phyloP scores from a whole-genome alignment of 73 alveolate genomes.

The Stentor roeselii region DNA sequence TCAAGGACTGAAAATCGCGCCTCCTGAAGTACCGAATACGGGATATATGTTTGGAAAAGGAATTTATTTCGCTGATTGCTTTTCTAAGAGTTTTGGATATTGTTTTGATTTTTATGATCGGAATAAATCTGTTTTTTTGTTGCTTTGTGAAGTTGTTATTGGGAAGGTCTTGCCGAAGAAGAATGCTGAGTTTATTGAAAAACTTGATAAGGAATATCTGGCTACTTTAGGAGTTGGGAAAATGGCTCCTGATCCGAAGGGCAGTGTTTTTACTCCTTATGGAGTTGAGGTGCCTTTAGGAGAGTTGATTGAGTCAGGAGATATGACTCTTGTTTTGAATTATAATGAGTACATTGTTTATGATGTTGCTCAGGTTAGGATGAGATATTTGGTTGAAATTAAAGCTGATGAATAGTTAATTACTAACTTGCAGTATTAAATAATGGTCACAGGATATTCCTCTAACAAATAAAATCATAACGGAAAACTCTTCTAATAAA shows the following conservation, averaged over 20 bases:
- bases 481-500: no score
- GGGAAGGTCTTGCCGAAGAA: slow-evolving; percentile 70
- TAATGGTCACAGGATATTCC: no score
- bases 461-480: no score
- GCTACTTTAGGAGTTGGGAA: slow-evolving; percentile 68
- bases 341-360: slow-evolving; percentile 86
- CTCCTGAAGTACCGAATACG: slow-evolving; percentile 84
- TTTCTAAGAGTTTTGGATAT: slow-evolving; percentile 66
- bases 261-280: slow-evolving; percentile 70
- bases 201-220: slow-evolving; percentile 54
- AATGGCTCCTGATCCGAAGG: slow-evolving; percentile 81
- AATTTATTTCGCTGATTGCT: slow-evolving; percentile 89
- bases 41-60: slow-evolving; percentile 94
- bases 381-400: slow-evolving; percentile 66
- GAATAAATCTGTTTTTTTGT: slow-evolving; percentile 47
- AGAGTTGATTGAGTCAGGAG: slow-evolving; percentile 15
- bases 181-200: slow-evolving; percentile 42
- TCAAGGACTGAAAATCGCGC: slow-evolving; percentile 87
- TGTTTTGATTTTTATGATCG: slow-evolving; percentile 38
- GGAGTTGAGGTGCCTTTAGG: slow-evolving; percentile 91
- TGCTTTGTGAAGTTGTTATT: slow-evolving; percentile 93
- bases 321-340: slow-evolving; percentile 35
- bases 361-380: slow-evolving; percentile 75
- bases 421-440: no score
- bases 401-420: no score